Conservation (phyloP, 2,329 filamentous ascomycete genomes). For the Calonectria crousiana region DNA sequence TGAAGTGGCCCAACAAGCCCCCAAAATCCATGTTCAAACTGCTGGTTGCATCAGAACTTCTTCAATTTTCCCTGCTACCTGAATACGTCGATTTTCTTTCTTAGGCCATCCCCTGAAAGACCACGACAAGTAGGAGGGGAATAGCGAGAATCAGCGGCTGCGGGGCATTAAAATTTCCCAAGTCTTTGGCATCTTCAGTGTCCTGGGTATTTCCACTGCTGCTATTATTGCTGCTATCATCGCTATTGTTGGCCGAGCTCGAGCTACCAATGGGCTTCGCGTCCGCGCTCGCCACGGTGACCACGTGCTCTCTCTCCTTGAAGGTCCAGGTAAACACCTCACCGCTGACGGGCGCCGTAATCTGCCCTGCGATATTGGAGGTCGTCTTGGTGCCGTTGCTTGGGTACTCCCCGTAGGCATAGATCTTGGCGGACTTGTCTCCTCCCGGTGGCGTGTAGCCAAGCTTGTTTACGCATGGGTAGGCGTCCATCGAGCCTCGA, state of each 20-base stretch:
- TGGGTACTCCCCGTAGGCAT: background rate
- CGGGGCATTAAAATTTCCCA: background rate
- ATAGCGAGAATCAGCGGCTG: background rate
- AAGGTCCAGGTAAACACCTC: slow-evolving; percentile 1
- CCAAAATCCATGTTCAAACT: no score
- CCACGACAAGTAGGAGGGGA: background rate
- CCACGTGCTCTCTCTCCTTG: background rate
- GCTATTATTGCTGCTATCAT: background rate
- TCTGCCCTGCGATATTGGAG: background rate
- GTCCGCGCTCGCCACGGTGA: background rate
- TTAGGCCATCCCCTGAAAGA: background rate
- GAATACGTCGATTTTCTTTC: background rate
- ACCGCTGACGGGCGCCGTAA: background rate
- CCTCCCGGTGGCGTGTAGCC: background rate
- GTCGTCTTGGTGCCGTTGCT: background rate
- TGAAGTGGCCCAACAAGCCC: no score
- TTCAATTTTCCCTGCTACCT: no score
- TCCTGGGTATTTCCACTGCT: background rate
- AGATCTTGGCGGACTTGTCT: background rate
- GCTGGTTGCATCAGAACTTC: no score
- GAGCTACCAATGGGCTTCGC: background rate
- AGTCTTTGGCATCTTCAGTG: background rate
- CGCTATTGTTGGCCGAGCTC: background rate
- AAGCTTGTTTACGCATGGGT: background rate
- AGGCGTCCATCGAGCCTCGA: background rate